These are phyloP conservation scores for Ormosia emarginata DNA, from an alignment of 306 rosid species.

Conservation along the genomic window DNA sequence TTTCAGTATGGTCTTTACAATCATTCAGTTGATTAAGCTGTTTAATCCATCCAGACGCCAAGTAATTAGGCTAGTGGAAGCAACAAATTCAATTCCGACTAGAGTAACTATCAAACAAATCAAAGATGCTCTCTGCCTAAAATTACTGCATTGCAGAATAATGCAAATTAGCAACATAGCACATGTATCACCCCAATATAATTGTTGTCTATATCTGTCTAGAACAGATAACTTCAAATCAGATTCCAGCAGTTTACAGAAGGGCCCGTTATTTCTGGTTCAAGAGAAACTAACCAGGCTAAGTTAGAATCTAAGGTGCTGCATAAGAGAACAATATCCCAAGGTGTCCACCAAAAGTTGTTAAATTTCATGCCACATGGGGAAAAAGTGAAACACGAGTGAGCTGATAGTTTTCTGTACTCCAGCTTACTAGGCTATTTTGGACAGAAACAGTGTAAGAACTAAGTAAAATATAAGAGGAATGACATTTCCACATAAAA, in stretches of 20 bases:
- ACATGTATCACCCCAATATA: not conserved
- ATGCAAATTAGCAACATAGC: not conserved
- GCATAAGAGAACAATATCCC: not conserved
- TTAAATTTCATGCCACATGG: no score
- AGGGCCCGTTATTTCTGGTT: not conserved
- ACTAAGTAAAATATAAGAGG: no score
- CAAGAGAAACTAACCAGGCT: not conserved
- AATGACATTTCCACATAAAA: no score
- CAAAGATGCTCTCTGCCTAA: not conserved
- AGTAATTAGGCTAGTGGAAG: not conserved
- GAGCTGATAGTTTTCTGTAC: no score
- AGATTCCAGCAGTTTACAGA: conserved; percentile 14
- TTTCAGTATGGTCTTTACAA: not conserved
- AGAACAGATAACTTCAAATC: conserved; percentile 29
- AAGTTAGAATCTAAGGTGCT: conserved; percentile 10
- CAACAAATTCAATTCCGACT: not conserved
- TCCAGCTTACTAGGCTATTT: no score
- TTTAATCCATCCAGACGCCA: not conserved
- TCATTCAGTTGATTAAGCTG: not conserved
- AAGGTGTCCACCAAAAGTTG: no score
- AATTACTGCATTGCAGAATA: not conserved
- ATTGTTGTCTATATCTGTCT: not conserved
- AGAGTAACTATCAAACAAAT: not conserved
- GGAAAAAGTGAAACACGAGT: no score
- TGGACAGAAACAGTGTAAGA: no score